Evolutionary conservation across 306 rosid species (phyloP).

Genomic region (Ceratonia siliqua): DNA sequence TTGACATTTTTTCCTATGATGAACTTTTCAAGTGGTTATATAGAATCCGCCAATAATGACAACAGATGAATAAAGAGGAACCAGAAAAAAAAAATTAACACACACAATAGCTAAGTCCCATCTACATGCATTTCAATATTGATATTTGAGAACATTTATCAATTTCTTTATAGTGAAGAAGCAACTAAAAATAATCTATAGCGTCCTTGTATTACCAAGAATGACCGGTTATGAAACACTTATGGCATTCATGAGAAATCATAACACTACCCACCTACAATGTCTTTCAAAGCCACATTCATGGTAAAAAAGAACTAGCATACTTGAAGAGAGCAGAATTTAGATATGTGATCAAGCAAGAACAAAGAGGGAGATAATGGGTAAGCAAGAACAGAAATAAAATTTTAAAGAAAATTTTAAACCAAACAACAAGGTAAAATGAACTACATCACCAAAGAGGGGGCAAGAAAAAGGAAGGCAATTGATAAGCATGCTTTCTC

Average conservation of each 20-base stretch:
- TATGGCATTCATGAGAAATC: not conserved
- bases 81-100: not conserved
- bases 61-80: not conserved
- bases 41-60: not conserved
- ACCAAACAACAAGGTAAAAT: too few relatives aligned
- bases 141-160: not conserved
- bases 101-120: not conserved
- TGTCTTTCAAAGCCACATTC: not conserved
- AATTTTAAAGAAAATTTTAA: too few relatives aligned
- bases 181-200: constrained; percentile 3
- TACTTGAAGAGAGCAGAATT: too few relatives aligned
- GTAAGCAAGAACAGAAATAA: too few relatives aligned
- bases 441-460: too few relatives aligned
- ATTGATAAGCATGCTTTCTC: too few relatives aligned
- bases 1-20: not conserved
- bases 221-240: not conserved
- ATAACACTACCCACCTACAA: not conserved
- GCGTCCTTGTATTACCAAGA: constrained; percentile 1
- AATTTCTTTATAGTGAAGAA: not conserved
- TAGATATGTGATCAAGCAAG: too few relatives aligned
- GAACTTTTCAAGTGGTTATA: not conserved
- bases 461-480: too few relatives aligned
- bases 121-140: not conserved
- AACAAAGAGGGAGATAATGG: too few relatives aligned
- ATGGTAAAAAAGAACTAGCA: not conserved